Evolutionary conservation across 345 rosid species (phyloP), one percentile per base, ranked within the genome.

Genomic region (Populus deltoides): DNA sequence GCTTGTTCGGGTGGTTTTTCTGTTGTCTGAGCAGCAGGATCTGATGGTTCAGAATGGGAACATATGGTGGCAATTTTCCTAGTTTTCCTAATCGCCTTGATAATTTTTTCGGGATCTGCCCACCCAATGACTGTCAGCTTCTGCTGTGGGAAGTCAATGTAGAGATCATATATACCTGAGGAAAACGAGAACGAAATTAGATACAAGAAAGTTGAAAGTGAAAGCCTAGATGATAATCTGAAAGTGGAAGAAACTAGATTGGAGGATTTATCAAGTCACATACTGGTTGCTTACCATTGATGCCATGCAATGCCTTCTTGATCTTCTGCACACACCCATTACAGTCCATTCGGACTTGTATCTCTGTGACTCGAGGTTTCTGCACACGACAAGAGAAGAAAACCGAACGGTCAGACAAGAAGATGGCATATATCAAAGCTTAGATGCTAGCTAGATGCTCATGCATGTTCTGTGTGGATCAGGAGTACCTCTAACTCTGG

Each of bases 311-410:
- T 0, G 91, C 90, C 81, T 85, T 92, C 86, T 88, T 92, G 81
- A 92, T 89, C 89, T 92, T 92, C 83, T 90, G 97, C 5, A 92
- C 90, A 5, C 93, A 92, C 9, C 93, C 97, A 2, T 90, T 90
- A 72, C 97, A 92, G 89, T 92, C 93, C 86, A 92, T 87, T 65
- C 91, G 91, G 90, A 92, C 91, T 31, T 87, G 83, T 65, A 92
- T 84, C 86, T 92, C 93, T 0, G 88, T 90, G 43, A 92, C 81
- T 27, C 82, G 77, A 83, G 92, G 91, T 75, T 83, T 92, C 92
- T 92, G 86, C 86, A 81, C 31, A 25, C 11, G 29, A 81, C 31
- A 31, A 7, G 29, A 5, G 77, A 51, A 57, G 11, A 66, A 13
- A 38, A 20, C 15, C 18, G 7, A 24, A 22, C 8, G 13, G 45